A percentile compares a stretch with the other conserved stretches of the same genome.
phyloP scores from a whole-genome alignment of 768 basidiomycete species.

The Infundibulicybe gibba region DNA sequence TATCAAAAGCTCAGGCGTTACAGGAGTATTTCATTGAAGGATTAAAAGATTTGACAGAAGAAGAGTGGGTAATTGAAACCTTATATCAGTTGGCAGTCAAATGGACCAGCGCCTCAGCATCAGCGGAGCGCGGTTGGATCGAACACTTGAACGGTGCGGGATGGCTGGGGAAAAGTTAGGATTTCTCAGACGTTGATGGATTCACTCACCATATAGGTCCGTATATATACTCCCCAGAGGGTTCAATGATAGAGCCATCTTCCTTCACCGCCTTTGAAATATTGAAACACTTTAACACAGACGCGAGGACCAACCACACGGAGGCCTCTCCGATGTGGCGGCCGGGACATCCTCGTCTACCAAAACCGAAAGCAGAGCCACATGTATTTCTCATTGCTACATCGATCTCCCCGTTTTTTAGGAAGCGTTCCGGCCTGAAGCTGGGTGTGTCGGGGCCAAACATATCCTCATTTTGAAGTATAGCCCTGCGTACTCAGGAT shows the following conservation, averaged over 20 bases:
- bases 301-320: constrained; percentile 10
- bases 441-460: constrained; percentile 9
- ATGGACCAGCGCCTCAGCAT: no score
- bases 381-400: constrained; percentile 7
- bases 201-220: neutral
- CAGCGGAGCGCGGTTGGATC: constrained; percentile 2
- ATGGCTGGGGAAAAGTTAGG: neutral
- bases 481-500: no score
- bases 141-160: constrained; percentile 2
- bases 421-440: constrained; percentile 28
- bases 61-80: no score
- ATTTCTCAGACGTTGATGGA: neutral
- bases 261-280: constrained; percentile 8
- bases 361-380: constrained; percentile 19
- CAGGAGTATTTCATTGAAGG: no score
- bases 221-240: neutral
- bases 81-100: no score
- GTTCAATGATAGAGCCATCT: neutral
- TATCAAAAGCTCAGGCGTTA: no score
- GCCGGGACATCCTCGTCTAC: constrained; percentile 11
- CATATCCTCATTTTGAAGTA: neutral
- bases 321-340: constrained; percentile 8
- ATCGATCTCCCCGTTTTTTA: constrained; percentile 14
- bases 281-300: constrained; percentile 7
- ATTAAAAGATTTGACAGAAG: no score